Percentiles rank a stretch among this genome's conserved stretches.
Conservation (phyloP, 2,329 filamentous ascomycete genomes). For the Diaporthe amygdali region DNA sequence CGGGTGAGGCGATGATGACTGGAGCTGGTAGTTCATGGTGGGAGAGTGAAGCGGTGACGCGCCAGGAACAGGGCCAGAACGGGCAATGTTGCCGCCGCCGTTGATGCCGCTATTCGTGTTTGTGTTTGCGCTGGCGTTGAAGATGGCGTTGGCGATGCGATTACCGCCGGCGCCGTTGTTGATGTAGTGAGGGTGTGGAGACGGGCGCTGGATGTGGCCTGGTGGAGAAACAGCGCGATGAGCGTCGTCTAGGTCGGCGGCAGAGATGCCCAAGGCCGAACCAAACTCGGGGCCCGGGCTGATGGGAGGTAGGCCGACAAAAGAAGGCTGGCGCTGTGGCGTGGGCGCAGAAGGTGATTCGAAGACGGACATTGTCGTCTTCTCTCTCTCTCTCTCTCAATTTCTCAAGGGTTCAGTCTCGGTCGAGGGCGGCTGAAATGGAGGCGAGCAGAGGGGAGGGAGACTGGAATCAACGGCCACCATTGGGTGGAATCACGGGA, state of each 20-base stretch:
- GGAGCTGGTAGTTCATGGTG: conserved; percentile 13
- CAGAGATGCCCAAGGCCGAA: conserved; percentile 57
- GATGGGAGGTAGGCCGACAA: conserved; percentile 63
- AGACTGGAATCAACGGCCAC: not conserved
- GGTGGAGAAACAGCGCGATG: conserved; percentile 20
- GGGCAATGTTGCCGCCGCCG: not conserved
- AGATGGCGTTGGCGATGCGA: not conserved
- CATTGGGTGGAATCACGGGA: conserved; percentile 5
- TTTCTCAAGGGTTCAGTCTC: not conserved
- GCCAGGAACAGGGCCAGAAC: not conserved
- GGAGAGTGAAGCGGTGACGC: conserved; percentile 4
- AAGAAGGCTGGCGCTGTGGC: conserved; percentile 53
- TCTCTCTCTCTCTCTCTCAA: not conserved
- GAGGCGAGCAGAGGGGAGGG: not conserved
- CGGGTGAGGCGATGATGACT: conserved; percentile 14
- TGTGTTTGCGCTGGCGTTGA: not conserved
- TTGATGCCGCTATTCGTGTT: not conserved
- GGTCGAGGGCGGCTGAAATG: not conserved
- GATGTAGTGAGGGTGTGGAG: conserved; percentile 27
- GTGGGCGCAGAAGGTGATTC: conserved; percentile 25
- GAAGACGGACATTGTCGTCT: conserved; percentile 22
- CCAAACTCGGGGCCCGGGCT: conserved; percentile 33
- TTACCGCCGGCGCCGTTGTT: conserved; percentile 23
- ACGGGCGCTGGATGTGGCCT: conserved; percentile 8
- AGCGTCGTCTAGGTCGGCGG: conserved; percentile 39